Conservation (phyloP, 2,329 filamentous ascomycete species). For the Cryphonectria radicalis region DNA sequence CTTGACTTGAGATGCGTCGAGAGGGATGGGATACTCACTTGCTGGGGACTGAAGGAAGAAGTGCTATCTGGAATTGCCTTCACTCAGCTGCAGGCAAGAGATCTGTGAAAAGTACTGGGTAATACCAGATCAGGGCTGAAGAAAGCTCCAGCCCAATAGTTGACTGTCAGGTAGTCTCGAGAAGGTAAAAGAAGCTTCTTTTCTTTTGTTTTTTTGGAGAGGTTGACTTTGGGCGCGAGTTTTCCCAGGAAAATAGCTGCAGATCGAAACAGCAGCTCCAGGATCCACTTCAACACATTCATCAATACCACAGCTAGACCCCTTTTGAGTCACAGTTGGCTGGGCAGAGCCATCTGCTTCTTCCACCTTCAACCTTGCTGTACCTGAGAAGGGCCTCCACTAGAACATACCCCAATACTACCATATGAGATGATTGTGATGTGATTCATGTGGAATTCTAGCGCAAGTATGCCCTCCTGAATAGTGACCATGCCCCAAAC, state of each 20-base stretch:
- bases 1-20: not conserved
- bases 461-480: not conserved
- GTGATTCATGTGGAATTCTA: not conserved
- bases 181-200: not conserved
- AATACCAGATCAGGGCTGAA: not conserved
- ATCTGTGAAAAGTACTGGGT: not conserved
- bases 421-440: not conserved
- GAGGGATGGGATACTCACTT: not conserved
- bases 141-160: not conserved
- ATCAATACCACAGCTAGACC: not conserved
- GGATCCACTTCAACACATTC: not conserved
- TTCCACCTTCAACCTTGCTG: not conserved
- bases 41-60: not conserved
- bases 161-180: not conserved
- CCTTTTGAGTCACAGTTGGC: not conserved
- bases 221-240: not conserved
- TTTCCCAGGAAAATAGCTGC: not conserved
- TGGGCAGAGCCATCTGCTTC: not conserved
- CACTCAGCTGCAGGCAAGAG: not conserved
- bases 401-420: not conserved
- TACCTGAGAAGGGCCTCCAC: not conserved
- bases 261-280: conserved; percentile 1
- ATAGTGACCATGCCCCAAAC: not conserved
- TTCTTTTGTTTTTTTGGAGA: not conserved
- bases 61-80: not conserved